phyloP scores from a whole-genome alignment of 805 yeast species.

The Candida orba region DNA sequence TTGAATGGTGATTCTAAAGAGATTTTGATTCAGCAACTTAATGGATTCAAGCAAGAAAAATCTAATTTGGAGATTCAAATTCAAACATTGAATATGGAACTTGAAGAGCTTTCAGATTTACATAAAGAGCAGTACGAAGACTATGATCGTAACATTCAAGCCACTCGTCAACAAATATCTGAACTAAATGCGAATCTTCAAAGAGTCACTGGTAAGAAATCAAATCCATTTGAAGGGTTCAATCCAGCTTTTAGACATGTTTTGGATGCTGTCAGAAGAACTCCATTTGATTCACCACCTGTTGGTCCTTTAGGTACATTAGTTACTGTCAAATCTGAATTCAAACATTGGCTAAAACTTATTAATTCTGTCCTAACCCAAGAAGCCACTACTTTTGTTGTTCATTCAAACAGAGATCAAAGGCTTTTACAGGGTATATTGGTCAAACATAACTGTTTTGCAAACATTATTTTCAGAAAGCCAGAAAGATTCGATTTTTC shows the following conservation, averaged over 20 bases:
- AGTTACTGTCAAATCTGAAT: slow-evolving; percentile 49
- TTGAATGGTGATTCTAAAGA: slow-evolving; percentile 22
- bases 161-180: slow-evolving; percentile 7
- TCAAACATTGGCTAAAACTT: slow-evolving; percentile 48
- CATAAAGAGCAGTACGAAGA: slow-evolving; percentile 6
- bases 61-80: slow-evolving; percentile 1
- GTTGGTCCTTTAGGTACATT: slow-evolving; percentile 75
- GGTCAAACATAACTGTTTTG: slow-evolving; percentile 25
- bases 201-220: neutral
- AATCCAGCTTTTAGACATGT: neutral
- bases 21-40: slow-evolving; percentile 9
- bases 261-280: slow-evolving; percentile 16
- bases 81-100: neutral
- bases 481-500: slow-evolving; percentile 52
- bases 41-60: neutral
- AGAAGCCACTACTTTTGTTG: slow-evolving; percentile 58
- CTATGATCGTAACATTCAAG: neutral
- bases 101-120: neutral
- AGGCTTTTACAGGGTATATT: slow-evolving; percentile 30
- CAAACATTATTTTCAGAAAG: slow-evolving; percentile 42
- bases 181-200: slow-evolving; percentile 1
- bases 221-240: slow-evolving; percentile 11
- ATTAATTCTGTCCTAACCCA: slow-evolving; percentile 49
- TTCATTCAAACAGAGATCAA: slow-evolving; percentile 56
- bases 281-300: slow-evolving; percentile 43